phyloP scores from a whole-genome alignment of 116 monocot species.

The Papilionanthe hybrid region DNA sequence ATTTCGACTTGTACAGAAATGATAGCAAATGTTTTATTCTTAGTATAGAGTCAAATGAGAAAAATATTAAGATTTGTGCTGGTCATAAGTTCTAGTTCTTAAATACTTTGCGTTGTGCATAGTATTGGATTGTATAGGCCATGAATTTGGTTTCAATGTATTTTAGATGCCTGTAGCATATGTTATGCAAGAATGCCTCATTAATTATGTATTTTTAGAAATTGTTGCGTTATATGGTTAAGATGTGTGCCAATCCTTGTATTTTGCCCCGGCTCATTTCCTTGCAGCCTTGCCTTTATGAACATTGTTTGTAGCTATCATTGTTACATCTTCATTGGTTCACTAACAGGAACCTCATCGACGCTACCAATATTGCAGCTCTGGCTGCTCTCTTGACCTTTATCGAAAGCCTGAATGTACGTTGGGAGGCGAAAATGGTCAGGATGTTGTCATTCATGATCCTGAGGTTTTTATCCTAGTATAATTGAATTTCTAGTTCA shows the following conservation, averaged over 20 bases:
- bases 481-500: neutral
- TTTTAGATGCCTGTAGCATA: neutral
- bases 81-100: neutral
- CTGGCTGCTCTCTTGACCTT: conserved; percentile 82
- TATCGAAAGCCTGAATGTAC: conserved; percentile 90
- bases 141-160: neutral
- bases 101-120: conserved; percentile 1
- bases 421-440: conserved; percentile 69
- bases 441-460: conserved; percentile 78
- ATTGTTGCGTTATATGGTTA: neutral
- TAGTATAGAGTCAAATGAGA: neutral
- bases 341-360: conserved; percentile 82
- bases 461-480: conserved; percentile 52
- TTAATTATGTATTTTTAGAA: neutral
- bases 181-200: neutral
- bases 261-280: neutral
- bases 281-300: neutral
- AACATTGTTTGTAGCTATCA: neutral
- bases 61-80: neutral
- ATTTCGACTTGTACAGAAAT: neutral
- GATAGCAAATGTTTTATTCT: neutral
- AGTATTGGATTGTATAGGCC: neutral
- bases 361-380: conserved; percentile 94
- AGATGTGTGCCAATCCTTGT: neutral
- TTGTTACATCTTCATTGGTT: neutral